Base-by-base conservation (phyloP, 2,329 filamentous ascomycete genomes). In the Botryotinia calthae region DNA sequence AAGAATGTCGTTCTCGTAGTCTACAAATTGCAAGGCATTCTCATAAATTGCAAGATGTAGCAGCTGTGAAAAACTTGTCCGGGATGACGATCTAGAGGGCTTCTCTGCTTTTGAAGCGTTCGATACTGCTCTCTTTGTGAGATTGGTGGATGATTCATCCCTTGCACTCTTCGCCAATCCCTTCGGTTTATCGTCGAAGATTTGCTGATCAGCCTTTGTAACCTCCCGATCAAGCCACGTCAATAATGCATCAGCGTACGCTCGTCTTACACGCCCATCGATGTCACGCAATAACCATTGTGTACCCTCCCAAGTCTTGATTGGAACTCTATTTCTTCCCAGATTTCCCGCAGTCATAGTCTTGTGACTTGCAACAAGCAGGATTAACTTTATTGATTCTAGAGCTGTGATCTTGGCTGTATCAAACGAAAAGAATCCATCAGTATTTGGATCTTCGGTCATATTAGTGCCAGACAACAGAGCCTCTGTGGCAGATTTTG, bases 241-340 rank as follows among this genome's bases (percentile, higher is more conserved):
- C 58, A 93, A 82, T 25, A 98, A 82, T 7, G 94, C 93, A 81
- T 97, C 93, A 10, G 91, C 89, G 77, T 98, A 99, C 0, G 94
- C 93, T 80, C 91, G 91, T 71, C 95, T 89, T 48, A 98, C 94
- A 46, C 89, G 86, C 46, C 89, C 89, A 78, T 95, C 91, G 0
- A 89, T 86, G 79, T 98, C 95, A 54, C 92, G 90, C 31, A 98
- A 84, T 62, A 98, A 88, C 93, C 94, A 97, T 75, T 98, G 94
- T 0, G 95, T 97, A n/a, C 93, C 94, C 82, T 98, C 95, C 96
- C 96, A 99, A 0, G 95, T 92, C 71, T 92, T 88, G 14, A 97
- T 86, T 0, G 93, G 90, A 0, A 97, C 93, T 58, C 86, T 89
- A 80, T 91, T 93, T 75, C 94, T 88, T 9, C 90, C 89, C 69